Base-by-base conservation (phyloP, 257 asterid genomes). In the Eucommia ulmoides region DNA sequence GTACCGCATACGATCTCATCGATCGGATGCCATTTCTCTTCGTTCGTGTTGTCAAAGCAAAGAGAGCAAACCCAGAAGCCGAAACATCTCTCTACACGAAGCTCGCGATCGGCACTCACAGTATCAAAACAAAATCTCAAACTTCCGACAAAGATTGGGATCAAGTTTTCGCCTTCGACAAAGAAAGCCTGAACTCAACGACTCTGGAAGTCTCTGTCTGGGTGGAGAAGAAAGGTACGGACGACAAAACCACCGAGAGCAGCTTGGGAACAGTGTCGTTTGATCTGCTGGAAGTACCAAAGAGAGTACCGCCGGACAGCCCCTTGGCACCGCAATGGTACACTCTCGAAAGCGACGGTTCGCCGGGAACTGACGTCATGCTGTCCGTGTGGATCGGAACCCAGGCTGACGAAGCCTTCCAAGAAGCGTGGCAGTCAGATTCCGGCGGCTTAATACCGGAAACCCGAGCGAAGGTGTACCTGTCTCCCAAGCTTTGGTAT, bases 401-500 rank as follows among this genome's bases (percentile, higher is more conserved):
- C 24, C 95, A 81, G 63, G 88, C 86, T 1, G 97, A 83, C 56
- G 94, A 88, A 71, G 80, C 94, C 14, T 88, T 88, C 55, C 94
- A 81, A 61, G 97, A 88, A 68, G 97, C 97, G 0, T 88, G 97
- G 97, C 97, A 79, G 65, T 88, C 95, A 7, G 93, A 88, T 56
- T 83, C 97, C 71, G 97, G 94, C 21, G 97, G 97, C 1, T 22
- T 83, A 70, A 74, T 88, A 48, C 91, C 94, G 62, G 94, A 83
- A 61, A 88, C 94, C 70, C 91, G 95, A 79, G 88, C 97, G 59
- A 81, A 84, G 65, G 93, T 88, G 1, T 88, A 88, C 74, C 53
- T 88, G 49, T 84, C 97, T 52, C 97, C 97, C 59, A 88, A 75
- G 88, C 93, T 83, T 53, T 88, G 97, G 97, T 88, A 88, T 66